Percentiles rank a stretch among this genome's conserved stretches.
Evolutionary conservation across 768 basidiomycete species (phyloP).

Genomic region (Collybia sp.): DNA sequence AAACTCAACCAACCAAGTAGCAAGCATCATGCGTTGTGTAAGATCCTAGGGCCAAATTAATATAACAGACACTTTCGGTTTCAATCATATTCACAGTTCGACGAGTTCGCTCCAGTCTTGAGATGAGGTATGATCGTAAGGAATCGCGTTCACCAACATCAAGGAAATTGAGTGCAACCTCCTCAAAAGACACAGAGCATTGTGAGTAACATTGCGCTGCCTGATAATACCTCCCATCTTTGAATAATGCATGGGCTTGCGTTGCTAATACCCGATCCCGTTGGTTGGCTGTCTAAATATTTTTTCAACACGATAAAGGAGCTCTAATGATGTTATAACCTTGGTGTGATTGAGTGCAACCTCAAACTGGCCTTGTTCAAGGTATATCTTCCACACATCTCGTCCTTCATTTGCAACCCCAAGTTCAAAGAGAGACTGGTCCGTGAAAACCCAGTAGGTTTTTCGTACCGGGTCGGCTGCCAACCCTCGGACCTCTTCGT

Average conservation of each 20-base stretch:
- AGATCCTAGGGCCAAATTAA: slow-evolving; percentile 52
- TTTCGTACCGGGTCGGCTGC: slow-evolving; percentile 81
- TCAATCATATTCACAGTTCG: slow-evolving; percentile 58
- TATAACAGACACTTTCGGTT: not conserved
- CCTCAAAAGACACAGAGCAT: slow-evolving; percentile 85
- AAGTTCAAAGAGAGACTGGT: slow-evolving; percentile 85
- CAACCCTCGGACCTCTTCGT: slow-evolving; percentile 69
- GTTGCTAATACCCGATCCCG: slow-evolving; percentile 78
- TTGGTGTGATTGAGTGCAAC: slow-evolving; percentile 77
- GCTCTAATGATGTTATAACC: slow-evolving; percentile 33
- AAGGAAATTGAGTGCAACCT: slow-evolving; percentile 85
- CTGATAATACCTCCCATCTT: slow-evolving; percentile 78
- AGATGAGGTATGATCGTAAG: slow-evolving; percentile 83
- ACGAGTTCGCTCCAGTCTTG: slow-evolving; percentile 78
- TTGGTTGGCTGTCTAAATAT: slow-evolving; percentile 73
- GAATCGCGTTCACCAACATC: slow-evolving; percentile 90
- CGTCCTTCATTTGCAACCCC: slow-evolving; percentile 84
- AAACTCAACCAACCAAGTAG: slow-evolving; percentile 97
- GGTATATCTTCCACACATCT: slow-evolving; percentile 91
- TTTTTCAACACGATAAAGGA: not conserved
- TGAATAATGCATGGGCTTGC: slow-evolving; percentile 79
- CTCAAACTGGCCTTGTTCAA: slow-evolving; percentile 76
- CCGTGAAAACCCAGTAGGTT: slow-evolving; percentile 94
- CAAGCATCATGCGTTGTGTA: slow-evolving; percentile 95
- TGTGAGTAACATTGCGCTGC: slow-evolving; percentile 92